Percentiles rank a stretch among this genome's conserved stretches.
Evolutionary conservation across 495 filamentous ascomycete genomes (phyloP).

Genomic region (Astrocystis sublimbata): DNA sequence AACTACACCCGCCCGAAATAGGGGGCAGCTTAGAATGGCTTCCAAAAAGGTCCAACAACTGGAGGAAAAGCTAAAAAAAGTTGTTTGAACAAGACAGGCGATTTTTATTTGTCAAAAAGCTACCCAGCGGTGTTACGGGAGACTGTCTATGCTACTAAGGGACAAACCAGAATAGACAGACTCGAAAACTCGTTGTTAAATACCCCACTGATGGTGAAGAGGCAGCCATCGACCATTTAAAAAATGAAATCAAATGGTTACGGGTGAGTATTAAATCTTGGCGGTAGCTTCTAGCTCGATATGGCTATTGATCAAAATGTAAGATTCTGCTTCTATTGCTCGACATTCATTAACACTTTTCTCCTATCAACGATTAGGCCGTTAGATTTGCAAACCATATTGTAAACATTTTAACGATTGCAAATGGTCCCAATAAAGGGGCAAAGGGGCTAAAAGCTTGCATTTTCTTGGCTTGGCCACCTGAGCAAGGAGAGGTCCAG

Average conservation of each 20-base stretch:
- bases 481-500: not conserved
- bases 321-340: too few species aligned
- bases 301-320: not conserved
- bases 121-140: constrained; percentile 19
- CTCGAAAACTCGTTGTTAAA: not conserved
- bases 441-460: not conserved
- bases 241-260: not conserved
- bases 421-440: not conserved
- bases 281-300: not conserved
- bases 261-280: not conserved
- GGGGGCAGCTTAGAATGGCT: too few species aligned
- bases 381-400: not conserved
- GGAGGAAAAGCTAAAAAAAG: not conserved
- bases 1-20: too few species aligned
- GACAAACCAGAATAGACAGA: not conserved
- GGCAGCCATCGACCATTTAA: not conserved
- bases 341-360: too few species aligned
- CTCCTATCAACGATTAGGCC: not conserved
- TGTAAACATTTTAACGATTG: not conserved
- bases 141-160: constrained; percentile 16
- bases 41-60: too few species aligned
- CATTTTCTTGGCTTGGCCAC: not conserved
- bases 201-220: not conserved
- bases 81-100: not conserved
- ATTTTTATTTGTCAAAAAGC: not conserved